Evolutionary conservation across 2,329 filamentous ascomycete species (phyloP).

Genomic region (Fusarium zealandicum): DNA sequence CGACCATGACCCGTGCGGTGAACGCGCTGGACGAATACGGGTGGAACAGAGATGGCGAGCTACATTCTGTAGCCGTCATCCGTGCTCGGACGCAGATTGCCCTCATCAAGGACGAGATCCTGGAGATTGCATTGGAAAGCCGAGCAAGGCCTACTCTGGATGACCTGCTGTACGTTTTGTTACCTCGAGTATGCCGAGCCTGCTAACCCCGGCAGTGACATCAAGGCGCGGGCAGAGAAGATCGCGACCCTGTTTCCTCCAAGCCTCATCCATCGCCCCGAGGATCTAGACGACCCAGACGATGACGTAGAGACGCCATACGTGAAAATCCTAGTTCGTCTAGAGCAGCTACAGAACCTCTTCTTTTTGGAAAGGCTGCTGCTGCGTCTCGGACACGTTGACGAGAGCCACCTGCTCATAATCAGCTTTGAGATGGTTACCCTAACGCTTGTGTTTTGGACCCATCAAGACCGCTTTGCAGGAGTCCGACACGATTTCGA

Average conservation of each 20-base stretch:
- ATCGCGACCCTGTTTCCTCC: constrained; percentile 48
- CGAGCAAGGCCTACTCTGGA: constrained; percentile 22
- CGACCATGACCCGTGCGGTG: constrained; percentile 29
- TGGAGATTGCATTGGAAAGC: constrained; percentile 61
- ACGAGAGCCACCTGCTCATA: constrained; percentile 51
- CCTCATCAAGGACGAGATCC: constrained; percentile 63
- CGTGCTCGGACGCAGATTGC: constrained; percentile 58
- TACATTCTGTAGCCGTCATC: constrained; percentile 54
- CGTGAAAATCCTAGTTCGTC: constrained; percentile 54
- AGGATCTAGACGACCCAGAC: constrained; percentile 47
- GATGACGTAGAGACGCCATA: constrained; percentile 47
- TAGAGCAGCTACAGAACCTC: constrained; percentile 62
- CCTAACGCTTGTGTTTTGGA: constrained; percentile 57
- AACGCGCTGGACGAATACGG: constrained; percentile 55
- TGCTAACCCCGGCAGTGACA: constrained; percentile 40
- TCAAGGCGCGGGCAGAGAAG: constrained; percentile 46
- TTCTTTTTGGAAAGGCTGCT: constrained; percentile 66
- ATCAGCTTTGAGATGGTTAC: constrained; percentile 58
- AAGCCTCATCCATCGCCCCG: constrained; percentile 49
- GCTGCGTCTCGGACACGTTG: constrained; percentile 51
- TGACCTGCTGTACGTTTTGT: constrained; percentile 29
- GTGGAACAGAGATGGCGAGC: constrained; percentile 57
- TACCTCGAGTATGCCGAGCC: accelerated
- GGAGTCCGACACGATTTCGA: constrained; percentile 54
- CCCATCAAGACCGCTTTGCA: constrained; percentile 55